Percentiles rank a stretch among this genome's conserved stretches.
phyloP scores from a whole-genome alignment of 306 rosid genomes.

The Cucurbita maxima region DNA sequence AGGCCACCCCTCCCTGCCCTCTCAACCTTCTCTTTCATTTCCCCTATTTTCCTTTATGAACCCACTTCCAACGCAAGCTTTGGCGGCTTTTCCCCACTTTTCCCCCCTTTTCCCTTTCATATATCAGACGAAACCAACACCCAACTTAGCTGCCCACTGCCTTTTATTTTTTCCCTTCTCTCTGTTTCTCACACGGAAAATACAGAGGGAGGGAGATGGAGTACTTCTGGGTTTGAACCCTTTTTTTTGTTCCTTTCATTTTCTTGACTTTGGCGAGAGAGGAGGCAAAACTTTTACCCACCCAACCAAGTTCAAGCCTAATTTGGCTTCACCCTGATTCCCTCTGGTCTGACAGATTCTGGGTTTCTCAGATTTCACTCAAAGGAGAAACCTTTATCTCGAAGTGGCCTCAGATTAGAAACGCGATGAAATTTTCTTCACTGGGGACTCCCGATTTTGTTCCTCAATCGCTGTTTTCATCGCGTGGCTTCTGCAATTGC shows the following conservation, averaged over 20 bases:
- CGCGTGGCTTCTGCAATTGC: slow-evolving; percentile 14
- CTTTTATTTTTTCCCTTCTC: slow-evolving; percentile 23
- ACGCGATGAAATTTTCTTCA: not conserved
- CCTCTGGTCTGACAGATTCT: not conserved
- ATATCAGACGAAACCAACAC: slow-evolving; percentile 3
- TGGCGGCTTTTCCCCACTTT: slow-evolving; percentile 2
- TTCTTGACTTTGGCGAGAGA: not conserved
- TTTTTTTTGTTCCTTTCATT: slow-evolving; percentile 4
- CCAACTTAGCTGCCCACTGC: slow-evolving; percentile 75
- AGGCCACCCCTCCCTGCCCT: not conserved
- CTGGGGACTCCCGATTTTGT: slow-evolving; percentile 6
- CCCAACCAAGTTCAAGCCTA: not conserved
- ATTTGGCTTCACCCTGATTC: not conserved
- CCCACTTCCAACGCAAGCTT: not conserved
- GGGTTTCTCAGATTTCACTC: not conserved
- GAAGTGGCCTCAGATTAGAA: not conserved
- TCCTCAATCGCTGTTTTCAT: not conserved
- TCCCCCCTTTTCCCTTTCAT: not conserved
- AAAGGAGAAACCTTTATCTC: not conserved
- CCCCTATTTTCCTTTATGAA: not conserved
- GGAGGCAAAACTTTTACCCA: not conserved
- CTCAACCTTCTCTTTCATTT: not conserved
- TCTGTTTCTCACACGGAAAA: not conserved
- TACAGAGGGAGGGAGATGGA: not conserved
- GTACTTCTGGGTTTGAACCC: no score